A percentile compares a stretch with the other conserved stretches of the same genome.
Conservation (phyloP, 2,329 filamentous ascomycete genomes). For the Fusarium scirpi region DNA sequence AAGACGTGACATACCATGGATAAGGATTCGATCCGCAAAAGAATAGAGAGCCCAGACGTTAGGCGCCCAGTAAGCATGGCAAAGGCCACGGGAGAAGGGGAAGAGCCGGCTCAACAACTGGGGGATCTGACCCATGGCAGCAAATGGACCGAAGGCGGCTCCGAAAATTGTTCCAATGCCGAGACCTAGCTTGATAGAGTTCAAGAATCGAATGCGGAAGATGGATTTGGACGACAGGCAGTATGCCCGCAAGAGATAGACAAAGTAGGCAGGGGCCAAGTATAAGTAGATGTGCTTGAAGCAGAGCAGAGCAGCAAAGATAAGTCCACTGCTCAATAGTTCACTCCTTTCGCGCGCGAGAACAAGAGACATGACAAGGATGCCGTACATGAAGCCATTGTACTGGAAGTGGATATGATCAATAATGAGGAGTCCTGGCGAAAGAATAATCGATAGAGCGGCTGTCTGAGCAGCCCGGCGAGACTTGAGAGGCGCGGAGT, state of each 20-base stretch:
- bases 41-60: slow-evolving; percentile 98
- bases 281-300: slow-evolving; percentile 99
- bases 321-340: slow-evolving; percentile 80
- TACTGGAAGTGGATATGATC: slow-evolving; percentile 99
- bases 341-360: slow-evolving; percentile 81
- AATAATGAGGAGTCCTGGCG: slow-evolving; percentile 93
- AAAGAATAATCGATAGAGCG: slow-evolving; percentile 89
- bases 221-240: slow-evolving; percentile 83
- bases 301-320: slow-evolving; percentile 88
- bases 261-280: slow-evolving; percentile 93
- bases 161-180: slow-evolving; percentile 79
- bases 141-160: slow-evolving; percentile 91
- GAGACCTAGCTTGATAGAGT: slow-evolving; percentile 84
- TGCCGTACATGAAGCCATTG: slow-evolving; percentile 95
- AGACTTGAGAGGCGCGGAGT: slow-evolving; percentile 72
- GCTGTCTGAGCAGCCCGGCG: slow-evolving; percentile 85
- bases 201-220: slow-evolving; percentile 80
- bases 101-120: slow-evolving; percentile 89
- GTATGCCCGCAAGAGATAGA: slow-evolving; percentile 89
- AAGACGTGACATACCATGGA: slow-evolving; percentile 71
- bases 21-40: slow-evolving; percentile 85
- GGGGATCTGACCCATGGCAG: slow-evolving; percentile 80
- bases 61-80: slow-evolving; percentile 98
- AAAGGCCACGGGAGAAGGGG: slow-evolving; percentile 92
- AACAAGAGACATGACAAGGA: slow-evolving; percentile 88